Evolutionary conservation across 192 early-diverging fungal species (phyloP).

Genomic region (Jimgerdemannia flammicorona): DNA sequence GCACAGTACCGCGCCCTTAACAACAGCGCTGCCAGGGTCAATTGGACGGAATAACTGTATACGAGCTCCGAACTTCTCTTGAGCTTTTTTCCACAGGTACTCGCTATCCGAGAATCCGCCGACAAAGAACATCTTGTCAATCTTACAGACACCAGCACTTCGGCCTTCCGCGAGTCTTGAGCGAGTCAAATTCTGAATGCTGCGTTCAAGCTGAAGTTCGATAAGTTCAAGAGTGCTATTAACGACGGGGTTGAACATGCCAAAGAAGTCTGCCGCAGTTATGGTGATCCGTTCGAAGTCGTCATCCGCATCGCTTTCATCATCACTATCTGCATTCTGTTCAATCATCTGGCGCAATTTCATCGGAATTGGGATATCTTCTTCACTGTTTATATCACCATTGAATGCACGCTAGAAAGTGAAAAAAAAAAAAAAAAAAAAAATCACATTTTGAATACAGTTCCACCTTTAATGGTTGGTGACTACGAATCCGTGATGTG

Average conservation of each 20-base stretch:
- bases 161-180: not conserved
- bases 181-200: not conserved
- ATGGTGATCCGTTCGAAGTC: not conserved
- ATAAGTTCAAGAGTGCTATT: constrained; percentile 29
- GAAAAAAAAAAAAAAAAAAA: no score
- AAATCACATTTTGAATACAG: not conserved
- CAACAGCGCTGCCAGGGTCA: not conserved
- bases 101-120: constrained; percentile 35
- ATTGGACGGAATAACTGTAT: not conserved
- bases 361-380: not conserved
- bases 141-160: constrained; percentile 13
- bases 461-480: no score
- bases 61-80: constrained; percentile 16
- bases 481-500: no score
- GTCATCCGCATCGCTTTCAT: not conserved
- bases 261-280: not conserved
- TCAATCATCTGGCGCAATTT: not conserved
- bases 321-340: not conserved
- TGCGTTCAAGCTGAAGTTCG: constrained; percentile 20
- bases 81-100: constrained; percentile 26
- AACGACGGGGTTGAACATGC: constrained; percentile 32
- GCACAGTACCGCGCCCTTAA: not conserved
- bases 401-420: not conserved
- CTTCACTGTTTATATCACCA: not conserved
- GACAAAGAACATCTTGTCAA: constrained; percentile 35